Percentiles rank a stretch among this genome's conserved stretches.
These are phyloP conservation scores for Colletotrichum echinochloae DNA, from an alignment of 2,329 filamentous ascomycete genomes.

Conservation along the genomic window DNA sequence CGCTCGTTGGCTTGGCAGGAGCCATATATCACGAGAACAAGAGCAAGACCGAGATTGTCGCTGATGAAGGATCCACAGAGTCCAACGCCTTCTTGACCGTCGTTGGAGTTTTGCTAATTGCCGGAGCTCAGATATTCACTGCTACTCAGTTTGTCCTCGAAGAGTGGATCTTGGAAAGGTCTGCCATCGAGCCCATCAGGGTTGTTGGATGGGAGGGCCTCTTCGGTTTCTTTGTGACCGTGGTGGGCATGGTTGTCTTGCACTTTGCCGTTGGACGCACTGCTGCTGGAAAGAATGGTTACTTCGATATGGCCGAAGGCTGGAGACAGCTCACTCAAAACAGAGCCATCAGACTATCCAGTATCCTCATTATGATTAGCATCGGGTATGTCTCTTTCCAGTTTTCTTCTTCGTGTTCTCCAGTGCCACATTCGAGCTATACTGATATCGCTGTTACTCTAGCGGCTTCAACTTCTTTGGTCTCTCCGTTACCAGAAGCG, in stretches of 20 bases:
- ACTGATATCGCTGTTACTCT: slow-evolving; percentile 20
- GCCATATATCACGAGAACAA: slow-evolving; percentile 80
- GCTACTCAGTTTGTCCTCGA: slow-evolving; percentile 96
- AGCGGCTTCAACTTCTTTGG: slow-evolving; percentile 99
- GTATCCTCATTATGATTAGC: slow-evolving; percentile 93
- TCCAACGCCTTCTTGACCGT: slow-evolving; percentile 73
- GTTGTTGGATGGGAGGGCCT: slow-evolving; percentile 97
- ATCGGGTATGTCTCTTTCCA: slow-evolving; percentile 78
- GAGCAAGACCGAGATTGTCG: slow-evolving; percentile 52
- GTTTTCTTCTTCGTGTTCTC: not conserved
- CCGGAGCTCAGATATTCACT: slow-evolving; percentile 95
- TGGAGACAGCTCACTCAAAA: slow-evolving; percentile 83
- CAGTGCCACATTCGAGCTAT: slow-evolving; percentile 10
- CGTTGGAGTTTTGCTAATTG: slow-evolving; percentile 89
- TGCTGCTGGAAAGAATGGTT: slow-evolving; percentile 78
- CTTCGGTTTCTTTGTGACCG: slow-evolving; percentile 87
- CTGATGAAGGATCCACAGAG: slow-evolving; percentile 8
- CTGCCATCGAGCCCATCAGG: slow-evolving; percentile 79
- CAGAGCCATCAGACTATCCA: slow-evolving; percentile 78
- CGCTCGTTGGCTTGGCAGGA: slow-evolving; percentile 88
- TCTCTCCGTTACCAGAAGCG: slow-evolving; percentile 87
- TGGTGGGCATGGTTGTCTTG: slow-evolving; percentile 82
- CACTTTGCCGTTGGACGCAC: slow-evolving; percentile 83
- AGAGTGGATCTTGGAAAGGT: slow-evolving; percentile 85
- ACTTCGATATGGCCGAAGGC: slow-evolving; percentile 91